Conservation (phyloP, 192 early-diverging fungal species). For the Coemansia sp. region DNA sequence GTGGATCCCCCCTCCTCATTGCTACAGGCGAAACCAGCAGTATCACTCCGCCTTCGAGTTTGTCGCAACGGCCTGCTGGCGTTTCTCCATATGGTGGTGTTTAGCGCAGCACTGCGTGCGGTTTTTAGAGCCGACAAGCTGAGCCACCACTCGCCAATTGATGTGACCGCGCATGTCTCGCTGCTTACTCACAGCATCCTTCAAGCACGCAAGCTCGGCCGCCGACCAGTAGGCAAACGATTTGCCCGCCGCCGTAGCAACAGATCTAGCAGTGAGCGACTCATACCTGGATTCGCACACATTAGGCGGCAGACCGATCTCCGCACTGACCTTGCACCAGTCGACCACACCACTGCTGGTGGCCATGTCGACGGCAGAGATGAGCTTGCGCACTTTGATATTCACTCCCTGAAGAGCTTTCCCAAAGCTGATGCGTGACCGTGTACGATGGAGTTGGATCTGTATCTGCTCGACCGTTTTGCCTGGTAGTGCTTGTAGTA, state of each 20-base stretch:
- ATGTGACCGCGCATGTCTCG: not conserved
- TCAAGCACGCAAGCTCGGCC: not conserved
- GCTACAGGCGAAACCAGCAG: not conserved
- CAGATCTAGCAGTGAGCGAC: not conserved
- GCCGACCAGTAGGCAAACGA: not conserved
- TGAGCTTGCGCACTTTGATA: not conserved
- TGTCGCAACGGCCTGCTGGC: not conserved
- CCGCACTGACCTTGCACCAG: not conserved
- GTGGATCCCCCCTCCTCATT: not conserved
- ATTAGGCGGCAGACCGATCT: slow-evolving; percentile 8
- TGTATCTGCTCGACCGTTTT: slow-evolving; percentile 1
- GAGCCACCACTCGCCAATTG: slow-evolving; percentile 4
- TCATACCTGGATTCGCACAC: slow-evolving; percentile 1
- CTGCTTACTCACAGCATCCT: slow-evolving; percentile 1
- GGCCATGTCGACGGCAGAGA: not conserved
- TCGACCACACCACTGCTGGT: not conserved
- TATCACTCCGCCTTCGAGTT: not conserved
- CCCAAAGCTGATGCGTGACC: not conserved
- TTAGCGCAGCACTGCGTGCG: not conserved
- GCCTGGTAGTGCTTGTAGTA: not conserved
- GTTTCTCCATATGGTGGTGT: not conserved
- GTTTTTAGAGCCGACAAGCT: not conserved
- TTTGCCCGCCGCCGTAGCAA: not conserved
- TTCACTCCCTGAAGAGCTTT: not conserved
- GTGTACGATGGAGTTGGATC: slow-evolving; percentile 1